Percentiles rank a stretch among this genome's conserved stretches.
Conservation (phyloP, 2,329 filamentous ascomycete genomes). For the Didymella segeticola region DNA sequence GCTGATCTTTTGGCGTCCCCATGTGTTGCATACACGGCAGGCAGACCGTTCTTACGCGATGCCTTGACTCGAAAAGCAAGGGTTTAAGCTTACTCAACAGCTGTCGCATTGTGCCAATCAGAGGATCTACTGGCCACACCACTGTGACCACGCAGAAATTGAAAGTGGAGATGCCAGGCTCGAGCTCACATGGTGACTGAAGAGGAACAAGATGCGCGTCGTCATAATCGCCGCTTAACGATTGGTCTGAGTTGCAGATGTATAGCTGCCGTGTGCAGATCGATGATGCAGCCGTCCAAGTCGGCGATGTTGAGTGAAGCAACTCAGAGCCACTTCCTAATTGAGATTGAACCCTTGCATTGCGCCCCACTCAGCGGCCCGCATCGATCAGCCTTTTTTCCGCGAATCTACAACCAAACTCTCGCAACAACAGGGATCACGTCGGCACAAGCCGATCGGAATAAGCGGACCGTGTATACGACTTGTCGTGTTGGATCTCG, state of each 20-base stretch:
- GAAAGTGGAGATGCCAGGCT: slow-evolving; percentile 5
- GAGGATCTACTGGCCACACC: background rate
- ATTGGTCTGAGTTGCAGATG: slow-evolving; percentile 6
- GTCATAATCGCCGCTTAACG: background rate
- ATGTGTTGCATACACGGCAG: slow-evolving; percentile 1
- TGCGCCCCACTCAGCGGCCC: slow-evolving; percentile 10
- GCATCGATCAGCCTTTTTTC: slow-evolving; percentile 18
- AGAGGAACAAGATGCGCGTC: background rate
- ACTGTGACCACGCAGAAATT: background rate
- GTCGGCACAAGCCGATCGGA: too few relatives aligned
- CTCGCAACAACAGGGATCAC: background rate
- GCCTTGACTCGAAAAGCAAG: background rate
- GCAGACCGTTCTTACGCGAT: background rate
- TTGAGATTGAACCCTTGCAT: background rate
- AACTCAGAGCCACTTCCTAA: background rate
- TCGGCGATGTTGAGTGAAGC: background rate
- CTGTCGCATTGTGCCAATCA: background rate
- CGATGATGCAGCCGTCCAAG: slow-evolving; percentile 16
- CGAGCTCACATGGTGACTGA: background rate
- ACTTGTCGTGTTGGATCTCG: background rate
- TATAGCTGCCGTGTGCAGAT: slow-evolving; percentile 17
- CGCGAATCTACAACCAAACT: slow-evolving; percentile 7
- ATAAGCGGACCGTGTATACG: too few relatives aligned
- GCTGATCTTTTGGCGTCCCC: background rate
- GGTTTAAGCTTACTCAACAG: background rate